A percentile compares a stretch with the other conserved stretches of the same genome.
Evolutionary conservation across 345 rosid genomes (phyloP).

Genomic region (Carallia brachiata): DNA sequence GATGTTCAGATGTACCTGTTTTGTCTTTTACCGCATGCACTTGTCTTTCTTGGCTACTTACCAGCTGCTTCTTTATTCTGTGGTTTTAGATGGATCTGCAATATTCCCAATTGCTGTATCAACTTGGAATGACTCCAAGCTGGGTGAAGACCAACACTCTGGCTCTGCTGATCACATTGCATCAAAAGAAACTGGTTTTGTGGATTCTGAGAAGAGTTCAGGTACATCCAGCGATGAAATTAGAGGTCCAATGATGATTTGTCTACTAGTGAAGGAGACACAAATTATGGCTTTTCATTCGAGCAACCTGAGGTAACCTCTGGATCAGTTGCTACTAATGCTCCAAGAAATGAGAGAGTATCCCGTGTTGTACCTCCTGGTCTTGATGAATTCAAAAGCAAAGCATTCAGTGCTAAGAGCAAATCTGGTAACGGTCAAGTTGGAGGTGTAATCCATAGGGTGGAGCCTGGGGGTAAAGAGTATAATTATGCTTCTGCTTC

Average conservation of each 20-base stretch:
- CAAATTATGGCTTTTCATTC: slow-evolving; percentile 15
- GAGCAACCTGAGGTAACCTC: slow-evolving; percentile 27
- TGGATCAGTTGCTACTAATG: slow-evolving; percentile 29
- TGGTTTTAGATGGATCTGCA: slow-evolving; percentile 49
- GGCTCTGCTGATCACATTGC: slow-evolving; percentile 28
- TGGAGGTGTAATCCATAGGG: slow-evolving; percentile 65
- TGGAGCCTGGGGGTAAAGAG: slow-evolving; percentile 90
- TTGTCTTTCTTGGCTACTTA: background rate
- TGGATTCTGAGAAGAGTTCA: slow-evolving; percentile 18
- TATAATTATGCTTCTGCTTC: slow-evolving; percentile 90
- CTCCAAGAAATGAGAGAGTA: slow-evolving; percentile 42
- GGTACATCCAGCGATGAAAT: slow-evolving; percentile 24
- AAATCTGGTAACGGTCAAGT: slow-evolving; percentile 59
- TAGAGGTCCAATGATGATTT: slow-evolving; percentile 14
- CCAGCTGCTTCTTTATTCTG: background rate
- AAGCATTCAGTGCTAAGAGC: slow-evolving; percentile 54
- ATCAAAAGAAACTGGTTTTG: slow-evolving; percentile 22
- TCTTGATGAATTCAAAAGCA: slow-evolving; percentile 95
- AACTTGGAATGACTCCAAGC: slow-evolving; percentile 33
- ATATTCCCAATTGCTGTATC: slow-evolving; percentile 32
- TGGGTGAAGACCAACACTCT: slow-evolving; percentile 9
- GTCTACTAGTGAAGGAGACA: slow-evolving; percentile 26
- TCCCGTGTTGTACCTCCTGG: slow-evolving; percentile 65
- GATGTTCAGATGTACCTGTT: no score
- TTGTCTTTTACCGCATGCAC: background rate